Conservation (phyloP, 2,329 filamentous ascomycete genomes). For the Diaporthe nobilis region DNA sequence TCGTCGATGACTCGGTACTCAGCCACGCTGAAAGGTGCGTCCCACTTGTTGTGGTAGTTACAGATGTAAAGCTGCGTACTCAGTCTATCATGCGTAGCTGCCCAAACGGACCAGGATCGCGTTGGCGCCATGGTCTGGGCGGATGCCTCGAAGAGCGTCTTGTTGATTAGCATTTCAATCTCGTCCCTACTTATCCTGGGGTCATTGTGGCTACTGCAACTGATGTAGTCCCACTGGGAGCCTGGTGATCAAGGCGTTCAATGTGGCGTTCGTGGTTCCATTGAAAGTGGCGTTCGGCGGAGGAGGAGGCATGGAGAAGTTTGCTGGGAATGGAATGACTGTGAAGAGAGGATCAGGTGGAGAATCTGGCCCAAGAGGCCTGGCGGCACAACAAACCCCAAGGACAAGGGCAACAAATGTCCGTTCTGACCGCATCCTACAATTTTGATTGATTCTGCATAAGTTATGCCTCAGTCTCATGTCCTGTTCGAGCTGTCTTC, state of each 20-base stretch:
- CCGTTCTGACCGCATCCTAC: neutral
- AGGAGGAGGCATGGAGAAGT: neutral
- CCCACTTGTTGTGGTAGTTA: neutral
- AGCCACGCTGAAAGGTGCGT: neutral
- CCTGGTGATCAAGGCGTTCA: neutral
- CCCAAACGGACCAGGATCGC: neutral
- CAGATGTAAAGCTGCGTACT: neutral
- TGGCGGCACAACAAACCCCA: no score
- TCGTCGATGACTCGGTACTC: neutral
- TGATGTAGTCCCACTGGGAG: neutral
- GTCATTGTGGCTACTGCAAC: neutral
- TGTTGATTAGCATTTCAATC: neutral
- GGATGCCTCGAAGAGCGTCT: neutral
- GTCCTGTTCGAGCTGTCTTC: neutral
- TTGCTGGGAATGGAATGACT: neutral
- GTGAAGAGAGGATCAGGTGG: neutral
- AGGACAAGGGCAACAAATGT: neutral
- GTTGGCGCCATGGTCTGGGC: neutral
- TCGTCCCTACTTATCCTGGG: neutral
- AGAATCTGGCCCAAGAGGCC: neutral
- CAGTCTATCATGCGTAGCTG: neutral
- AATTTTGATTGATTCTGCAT: neutral
- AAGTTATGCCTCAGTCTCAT: no score
- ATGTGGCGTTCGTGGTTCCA: neutral
- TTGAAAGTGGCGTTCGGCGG: neutral